phyloP scores from a whole-genome alignment of 257 asterid species.

The Fraxinus americana region DNA sequence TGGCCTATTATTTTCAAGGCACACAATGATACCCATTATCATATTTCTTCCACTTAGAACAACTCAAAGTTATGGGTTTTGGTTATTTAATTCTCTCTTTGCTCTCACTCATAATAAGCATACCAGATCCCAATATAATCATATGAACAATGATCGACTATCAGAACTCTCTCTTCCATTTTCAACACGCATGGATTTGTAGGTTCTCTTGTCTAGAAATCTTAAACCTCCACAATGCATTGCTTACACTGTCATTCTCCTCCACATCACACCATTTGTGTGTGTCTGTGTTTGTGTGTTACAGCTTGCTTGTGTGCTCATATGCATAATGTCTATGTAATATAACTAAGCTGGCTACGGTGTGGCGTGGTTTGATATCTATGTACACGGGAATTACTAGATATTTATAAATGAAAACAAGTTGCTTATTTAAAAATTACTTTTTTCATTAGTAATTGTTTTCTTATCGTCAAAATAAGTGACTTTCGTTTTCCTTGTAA shows the following conservation, averaged over 20 bases:
- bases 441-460: no score
- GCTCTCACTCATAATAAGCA: not conserved
- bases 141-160: not conserved
- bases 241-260: conserved; percentile 26
- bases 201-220: conserved; percentile 40
- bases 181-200: conserved; percentile 46
- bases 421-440: no score
- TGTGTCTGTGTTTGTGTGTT: not conserved
- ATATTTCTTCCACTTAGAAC: conserved; percentile 52
- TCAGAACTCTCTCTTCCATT: not conserved
- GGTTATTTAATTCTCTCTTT: not conserved
- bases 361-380: no score
- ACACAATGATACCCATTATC: conserved; percentile 47
- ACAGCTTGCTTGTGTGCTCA: not conserved
- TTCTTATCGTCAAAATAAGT: no score
- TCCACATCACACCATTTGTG: conserved; percentile 31
- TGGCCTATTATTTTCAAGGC: conserved; percentile 25
- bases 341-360: no score
- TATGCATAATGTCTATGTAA: not conserved
- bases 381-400: no score
- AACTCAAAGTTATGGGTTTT: conserved; percentile 46
- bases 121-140: not conserved
- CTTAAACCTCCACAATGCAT: conserved; percentile 14
- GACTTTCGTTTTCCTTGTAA: no score
- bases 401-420: not conserved